Percentiles rank a stretch among this genome's conserved stretches.
These are phyloP conservation scores for Trametes cingulata DNA, from an alignment of 768 basidiomycete species.

Conservation along the genomic window DNA sequence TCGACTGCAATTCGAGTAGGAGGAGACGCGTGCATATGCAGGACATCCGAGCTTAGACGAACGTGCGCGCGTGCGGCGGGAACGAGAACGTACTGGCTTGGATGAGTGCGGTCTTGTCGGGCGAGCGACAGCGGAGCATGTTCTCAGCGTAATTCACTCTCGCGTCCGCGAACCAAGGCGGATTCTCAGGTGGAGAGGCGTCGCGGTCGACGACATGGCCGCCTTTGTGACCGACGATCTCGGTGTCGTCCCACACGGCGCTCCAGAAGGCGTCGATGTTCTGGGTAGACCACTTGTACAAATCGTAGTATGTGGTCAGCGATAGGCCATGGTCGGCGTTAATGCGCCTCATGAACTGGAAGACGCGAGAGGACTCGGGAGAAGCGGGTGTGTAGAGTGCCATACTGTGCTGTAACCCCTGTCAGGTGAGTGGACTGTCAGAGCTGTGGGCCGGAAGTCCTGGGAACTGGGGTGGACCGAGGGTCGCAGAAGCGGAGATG, in stretches of 20 bases:
- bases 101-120: conserved; percentile 62
- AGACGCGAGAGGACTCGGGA: conserved; percentile 45
- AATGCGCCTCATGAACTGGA: conserved; percentile 49
- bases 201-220: conserved; percentile 55
- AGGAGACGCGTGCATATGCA: background rate
- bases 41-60: conserved; percentile 18
- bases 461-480: conserved; percentile 3
- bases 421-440: conserved; percentile 7
- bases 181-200: conserved; percentile 59
- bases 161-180: conserved; percentile 70
- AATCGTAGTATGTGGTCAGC: conserved; percentile 58
- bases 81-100: conserved; percentile 59
- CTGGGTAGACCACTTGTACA: conserved; percentile 65
- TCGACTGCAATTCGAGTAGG: conserved; percentile 47
- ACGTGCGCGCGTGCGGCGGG: conserved; percentile 20
- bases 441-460: background rate
- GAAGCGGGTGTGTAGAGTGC: conserved; percentile 45
- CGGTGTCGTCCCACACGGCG: conserved; percentile 69
- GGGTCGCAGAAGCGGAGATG: background rate
- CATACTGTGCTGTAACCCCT: conserved; percentile 15
- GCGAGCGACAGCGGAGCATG: conserved; percentile 61
- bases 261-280: conserved; percentile 70
- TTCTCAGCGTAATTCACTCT: conserved; percentile 82
- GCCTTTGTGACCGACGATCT: conserved; percentile 64
- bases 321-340: conserved; percentile 48